A percentile compares a stretch with the other conserved stretches of the same genome.
Conservation (phyloP, 2,329 filamentous ascomycete species). For the Phyllosticta ampelicida region DNA sequence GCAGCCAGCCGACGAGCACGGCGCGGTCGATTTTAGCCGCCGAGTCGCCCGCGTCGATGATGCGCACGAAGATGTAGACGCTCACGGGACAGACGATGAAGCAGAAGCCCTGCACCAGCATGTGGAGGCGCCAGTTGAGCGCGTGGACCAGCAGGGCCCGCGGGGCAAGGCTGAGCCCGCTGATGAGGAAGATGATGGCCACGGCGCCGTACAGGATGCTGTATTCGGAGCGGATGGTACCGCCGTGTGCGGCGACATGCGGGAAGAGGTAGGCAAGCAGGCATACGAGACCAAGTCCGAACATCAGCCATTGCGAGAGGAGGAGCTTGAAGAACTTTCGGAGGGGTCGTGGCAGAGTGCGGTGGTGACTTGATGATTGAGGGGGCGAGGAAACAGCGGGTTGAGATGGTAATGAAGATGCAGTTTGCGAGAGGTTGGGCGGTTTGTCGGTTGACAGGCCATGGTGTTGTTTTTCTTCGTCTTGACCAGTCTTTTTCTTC, state of each 20-base stretch:
- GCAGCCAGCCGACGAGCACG: constrained; percentile 7
- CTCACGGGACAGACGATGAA: constrained; percentile 5
- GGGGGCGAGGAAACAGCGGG: background rate
- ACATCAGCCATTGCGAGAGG: constrained; percentile 8
- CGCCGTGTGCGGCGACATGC: constrained; percentile 8
- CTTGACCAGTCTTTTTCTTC: background rate
- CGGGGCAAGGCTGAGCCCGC: constrained; percentile 2
- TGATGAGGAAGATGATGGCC: constrained; percentile 10
- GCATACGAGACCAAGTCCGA: constrained; percentile 9
- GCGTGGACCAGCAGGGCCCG: constrained; percentile 6
- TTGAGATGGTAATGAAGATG: background rate
- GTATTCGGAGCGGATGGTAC: constrained; percentile 8
- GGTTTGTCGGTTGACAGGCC: background rate
- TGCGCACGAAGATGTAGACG: constrained; percentile 6
- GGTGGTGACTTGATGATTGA: background rate
- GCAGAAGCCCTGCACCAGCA: constrained; percentile 7
- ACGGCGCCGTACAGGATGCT: constrained; percentile 11
- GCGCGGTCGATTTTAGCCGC: constrained; percentile 1
- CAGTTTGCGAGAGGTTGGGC: too few species aligned
- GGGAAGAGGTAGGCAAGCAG: constrained; percentile 8
- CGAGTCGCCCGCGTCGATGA: constrained; percentile 2
- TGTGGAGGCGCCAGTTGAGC: constrained; percentile 8
- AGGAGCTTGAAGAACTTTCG: background rate
- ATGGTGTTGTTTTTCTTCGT: background rate
- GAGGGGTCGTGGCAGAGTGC: background rate